Evolutionary conservation across 2,329 filamentous ascomycete species (phyloP).

Genomic region (Penicillium sp.): DNA sequence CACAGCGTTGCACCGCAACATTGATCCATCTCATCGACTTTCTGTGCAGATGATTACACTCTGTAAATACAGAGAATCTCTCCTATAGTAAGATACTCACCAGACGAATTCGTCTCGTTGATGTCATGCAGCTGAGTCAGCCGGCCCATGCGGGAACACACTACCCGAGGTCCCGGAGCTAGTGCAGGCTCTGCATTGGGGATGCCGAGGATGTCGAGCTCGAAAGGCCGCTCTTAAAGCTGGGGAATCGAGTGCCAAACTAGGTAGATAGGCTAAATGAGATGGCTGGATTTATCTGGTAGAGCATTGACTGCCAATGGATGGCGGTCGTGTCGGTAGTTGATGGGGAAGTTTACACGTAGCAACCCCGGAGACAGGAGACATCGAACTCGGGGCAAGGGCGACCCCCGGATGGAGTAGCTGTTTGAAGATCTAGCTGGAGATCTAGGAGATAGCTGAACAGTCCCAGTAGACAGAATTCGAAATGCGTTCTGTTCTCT

Average conservation of each 20-base stretch:
- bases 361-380: background rate
- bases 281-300: background rate
- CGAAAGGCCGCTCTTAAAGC: background rate
- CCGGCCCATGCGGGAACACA: slow-evolving; percentile 17
- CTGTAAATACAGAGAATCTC: background rate
- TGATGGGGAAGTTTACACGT: slow-evolving; percentile 8
- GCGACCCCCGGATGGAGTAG: background rate
- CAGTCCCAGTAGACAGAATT: background rate
- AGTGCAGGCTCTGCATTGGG: slow-evolving; percentile 20
- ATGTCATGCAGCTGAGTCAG: slow-evolving; percentile 23
- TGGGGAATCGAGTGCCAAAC: background rate
- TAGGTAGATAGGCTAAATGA: background rate
- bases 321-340: slow-evolving; percentile 4
- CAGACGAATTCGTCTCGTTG: slow-evolving; percentile 3
- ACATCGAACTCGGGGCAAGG: background rate
- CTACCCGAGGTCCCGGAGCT: slow-evolving; percentile 24
- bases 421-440: background rate
- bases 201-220: slow-evolving; percentile 9
- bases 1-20: background rate
- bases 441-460: background rate
- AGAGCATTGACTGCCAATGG: slow-evolving; percentile 15
- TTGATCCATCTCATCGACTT: background rate
- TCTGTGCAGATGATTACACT: background rate
- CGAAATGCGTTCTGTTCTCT: too few relatives aligned
- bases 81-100: background rate